Conservation (phyloP, 2,329 filamentous ascomycete genomes). For the Pseudogymnoascus destructans region DNA sequence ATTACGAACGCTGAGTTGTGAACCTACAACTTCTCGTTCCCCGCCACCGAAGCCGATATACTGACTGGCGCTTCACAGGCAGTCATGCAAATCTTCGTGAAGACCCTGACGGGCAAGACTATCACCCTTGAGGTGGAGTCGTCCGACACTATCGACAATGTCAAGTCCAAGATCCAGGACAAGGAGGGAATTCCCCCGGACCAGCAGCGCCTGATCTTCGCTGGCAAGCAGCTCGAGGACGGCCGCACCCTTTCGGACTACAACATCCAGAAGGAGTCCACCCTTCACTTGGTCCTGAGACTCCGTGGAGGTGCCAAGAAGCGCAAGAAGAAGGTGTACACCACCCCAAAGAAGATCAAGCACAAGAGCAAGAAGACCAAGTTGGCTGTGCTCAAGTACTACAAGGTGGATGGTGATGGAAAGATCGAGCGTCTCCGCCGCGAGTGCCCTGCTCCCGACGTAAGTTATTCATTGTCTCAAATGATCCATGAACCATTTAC, state of each 20-base stretch:
- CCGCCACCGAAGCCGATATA: background rate
- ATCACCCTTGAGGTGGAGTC: slow-evolving; percentile 99
- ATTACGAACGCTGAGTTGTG: background rate
- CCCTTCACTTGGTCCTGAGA: slow-evolving; percentile 93
- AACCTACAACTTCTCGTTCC: background rate
- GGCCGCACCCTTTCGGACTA: slow-evolving; percentile 98
- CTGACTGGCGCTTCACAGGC: slow-evolving; percentile 25
- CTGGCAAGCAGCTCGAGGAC: slow-evolving; percentile 99
- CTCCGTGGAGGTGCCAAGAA: slow-evolving; percentile 99
- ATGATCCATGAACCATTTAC: slow-evolving; percentile 14
- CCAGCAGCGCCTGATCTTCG: slow-evolving; percentile 99
- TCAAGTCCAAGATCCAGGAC: slow-evolving; percentile 97
- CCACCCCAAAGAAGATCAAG: slow-evolving; percentile 99
- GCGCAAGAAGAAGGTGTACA: slow-evolving; percentile 99
- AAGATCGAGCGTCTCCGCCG: slow-evolving; percentile 99
- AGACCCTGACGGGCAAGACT: slow-evolving; percentile 96
- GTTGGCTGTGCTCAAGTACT: slow-evolving; percentile 99
- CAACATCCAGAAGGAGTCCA: slow-evolving; percentile 99
- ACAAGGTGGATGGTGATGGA: slow-evolving; percentile 99
- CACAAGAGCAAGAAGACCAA: slow-evolving; percentile 99
- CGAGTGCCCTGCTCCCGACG: slow-evolving; percentile 87
- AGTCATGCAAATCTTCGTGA: slow-evolving; percentile 65
- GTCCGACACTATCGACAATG: slow-evolving; percentile 99
- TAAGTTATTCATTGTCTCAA: slow-evolving; percentile 35
- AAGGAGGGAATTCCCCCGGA: slow-evolving; percentile 99